Conservation (phyloP, 257 asterid species). For the Leptodermis oblonga region DNA sequence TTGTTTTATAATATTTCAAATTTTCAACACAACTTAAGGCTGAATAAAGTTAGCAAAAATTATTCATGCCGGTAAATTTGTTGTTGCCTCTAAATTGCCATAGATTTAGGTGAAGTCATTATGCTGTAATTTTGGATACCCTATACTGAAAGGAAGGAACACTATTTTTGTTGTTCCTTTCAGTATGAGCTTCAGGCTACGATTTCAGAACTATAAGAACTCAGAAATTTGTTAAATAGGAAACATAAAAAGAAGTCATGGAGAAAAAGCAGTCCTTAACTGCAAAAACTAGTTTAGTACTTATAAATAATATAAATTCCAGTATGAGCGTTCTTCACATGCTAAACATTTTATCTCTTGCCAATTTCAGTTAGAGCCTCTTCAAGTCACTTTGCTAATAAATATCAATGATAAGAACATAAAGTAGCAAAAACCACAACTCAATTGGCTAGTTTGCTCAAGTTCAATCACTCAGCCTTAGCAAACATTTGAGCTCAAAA, state of each 20-base stretch:
- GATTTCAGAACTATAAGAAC: neutral
- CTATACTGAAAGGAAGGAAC: neutral
- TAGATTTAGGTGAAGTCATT: neutral
- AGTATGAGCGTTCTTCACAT: neutral
- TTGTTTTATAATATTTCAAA: neutral
- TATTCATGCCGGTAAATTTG: neutral
- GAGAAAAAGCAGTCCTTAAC: neutral
- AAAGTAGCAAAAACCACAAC: neutral
- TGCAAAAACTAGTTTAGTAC: neutral
- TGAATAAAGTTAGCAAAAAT: neutral
- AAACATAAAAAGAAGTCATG: neutral
- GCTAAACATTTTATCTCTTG: neutral
- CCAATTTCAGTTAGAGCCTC: neutral
- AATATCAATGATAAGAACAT: neutral
- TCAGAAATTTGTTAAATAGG: neutral
- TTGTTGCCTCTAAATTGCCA: neutral
- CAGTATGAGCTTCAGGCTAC: neutral
- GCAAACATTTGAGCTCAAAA: slow-evolving; percentile 9
- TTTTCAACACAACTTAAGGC: neutral
- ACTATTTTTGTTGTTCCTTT: neutral
- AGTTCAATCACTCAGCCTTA: neutral
- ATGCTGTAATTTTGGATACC: neutral
- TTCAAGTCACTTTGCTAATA: neutral
- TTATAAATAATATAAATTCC: neutral
- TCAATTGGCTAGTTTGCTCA: neutral